A percentile compares a stretch with the other conserved stretches of the same genome.
These are phyloP conservation scores for Myxozyma geophila DNA, from an alignment of 805 yeast genomes.

Conservation along the genomic window DNA sequence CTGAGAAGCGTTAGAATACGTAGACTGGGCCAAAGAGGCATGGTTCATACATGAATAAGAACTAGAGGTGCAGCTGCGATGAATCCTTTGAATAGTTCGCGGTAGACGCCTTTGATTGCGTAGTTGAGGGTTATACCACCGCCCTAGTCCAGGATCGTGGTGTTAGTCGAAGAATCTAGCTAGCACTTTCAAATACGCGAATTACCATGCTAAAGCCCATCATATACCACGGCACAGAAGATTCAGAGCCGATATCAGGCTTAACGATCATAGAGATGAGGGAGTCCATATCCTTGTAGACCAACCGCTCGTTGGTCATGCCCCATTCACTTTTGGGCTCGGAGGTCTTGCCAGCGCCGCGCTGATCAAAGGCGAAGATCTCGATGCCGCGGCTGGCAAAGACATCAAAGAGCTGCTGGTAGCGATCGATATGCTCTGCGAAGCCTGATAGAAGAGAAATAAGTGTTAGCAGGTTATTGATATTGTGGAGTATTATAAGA, in stretches of 20 bases:
- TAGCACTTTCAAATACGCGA: not conserved
- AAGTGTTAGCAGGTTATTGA: not conserved
- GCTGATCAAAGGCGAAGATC: slow-evolving; percentile 47
- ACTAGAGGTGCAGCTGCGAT: slow-evolving; percentile 46
- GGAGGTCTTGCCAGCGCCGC: slow-evolving; percentile 49
- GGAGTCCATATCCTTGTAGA: slow-evolving; percentile 45
- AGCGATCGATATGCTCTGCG: slow-evolving; percentile 44
- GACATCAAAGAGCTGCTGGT: slow-evolving; percentile 42
- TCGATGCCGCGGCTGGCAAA: slow-evolving; percentile 45
- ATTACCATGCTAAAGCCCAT: slow-evolving; percentile 31
- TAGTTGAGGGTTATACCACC: slow-evolving; percentile 44
- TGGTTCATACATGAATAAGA: slow-evolving; percentile 34
- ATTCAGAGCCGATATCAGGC: slow-evolving; percentile 13
- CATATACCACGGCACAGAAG: slow-evolving; percentile 30
- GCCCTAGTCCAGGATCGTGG: not conserved
- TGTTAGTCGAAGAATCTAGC: not conserved
- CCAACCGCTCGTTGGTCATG: slow-evolving; percentile 43
- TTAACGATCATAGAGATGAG: slow-evolving; percentile 36
- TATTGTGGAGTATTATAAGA: not conserved
- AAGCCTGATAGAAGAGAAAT: slow-evolving; percentile 41
- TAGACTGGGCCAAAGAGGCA: not conserved
- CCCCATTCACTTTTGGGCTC: slow-evolving; percentile 42
- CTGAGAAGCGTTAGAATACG: too few species aligned
- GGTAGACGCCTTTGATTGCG: slow-evolving; percentile 44
- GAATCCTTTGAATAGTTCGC: slow-evolving; percentile 44